Percentiles rank a stretch among this genome's conserved stretches.
Evolutionary conservation across 2,329 filamentous ascomycete species (phyloP).

Genomic region (Diaporthe humulicola): DNA sequence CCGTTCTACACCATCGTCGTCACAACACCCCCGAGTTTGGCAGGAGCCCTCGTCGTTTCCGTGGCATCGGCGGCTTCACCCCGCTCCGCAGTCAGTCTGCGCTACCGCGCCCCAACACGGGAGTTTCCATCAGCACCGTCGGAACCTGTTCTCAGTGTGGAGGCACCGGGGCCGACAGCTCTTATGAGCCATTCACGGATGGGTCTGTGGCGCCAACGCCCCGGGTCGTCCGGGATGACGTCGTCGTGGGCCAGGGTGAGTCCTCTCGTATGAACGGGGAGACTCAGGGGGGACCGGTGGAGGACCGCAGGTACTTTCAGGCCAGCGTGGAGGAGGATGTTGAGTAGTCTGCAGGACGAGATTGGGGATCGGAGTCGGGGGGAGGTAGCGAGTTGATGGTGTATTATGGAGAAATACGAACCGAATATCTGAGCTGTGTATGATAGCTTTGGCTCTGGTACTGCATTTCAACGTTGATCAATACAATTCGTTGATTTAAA

Average conservation of each 20-base stretch:
- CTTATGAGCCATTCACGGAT: neutral
- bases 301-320: neutral
- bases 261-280: neutral
- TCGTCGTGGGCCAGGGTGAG: neutral
- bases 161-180: neutral
- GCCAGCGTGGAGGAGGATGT: neutral
- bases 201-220: neutral
- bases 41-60: neutral
- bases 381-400: neutral
- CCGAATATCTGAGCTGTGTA: neutral
- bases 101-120: neutral
- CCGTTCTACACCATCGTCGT: neutral
- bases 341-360: neutral
- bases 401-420: neutral
- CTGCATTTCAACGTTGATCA: neutral
- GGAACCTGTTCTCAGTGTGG: constrained; percentile 10
- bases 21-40: neutral
- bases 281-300: neutral
- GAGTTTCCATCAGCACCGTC: neutral
- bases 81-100: neutral
- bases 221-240: neutral
- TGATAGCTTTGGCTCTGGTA: neutral
- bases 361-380: no score
- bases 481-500: neutral
- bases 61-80: neutral